These are phyloP conservation scores for Neoboletus magnificus DNA, from an alignment of 768 basidiomycete genomes.

Conservation along the genomic window DNA sequence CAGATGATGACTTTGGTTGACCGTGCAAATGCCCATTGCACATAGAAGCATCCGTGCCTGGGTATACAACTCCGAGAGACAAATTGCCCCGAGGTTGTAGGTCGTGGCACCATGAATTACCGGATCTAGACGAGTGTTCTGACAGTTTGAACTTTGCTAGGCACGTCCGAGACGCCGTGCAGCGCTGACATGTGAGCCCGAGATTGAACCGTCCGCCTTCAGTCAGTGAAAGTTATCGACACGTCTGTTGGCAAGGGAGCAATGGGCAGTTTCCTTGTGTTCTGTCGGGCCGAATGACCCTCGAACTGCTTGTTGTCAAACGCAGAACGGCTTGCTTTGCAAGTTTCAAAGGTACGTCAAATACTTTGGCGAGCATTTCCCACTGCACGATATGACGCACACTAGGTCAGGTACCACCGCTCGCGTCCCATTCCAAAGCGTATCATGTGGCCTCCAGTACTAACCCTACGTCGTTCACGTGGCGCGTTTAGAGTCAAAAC, in stretches of 20 bases:
- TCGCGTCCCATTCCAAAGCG: no score
- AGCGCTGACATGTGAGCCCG: background rate
- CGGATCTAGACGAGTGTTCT: background rate
- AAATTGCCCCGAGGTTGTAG: no score
- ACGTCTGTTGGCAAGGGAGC: background rate
- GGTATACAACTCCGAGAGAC: no score
- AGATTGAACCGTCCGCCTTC: background rate
- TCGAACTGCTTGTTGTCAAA: background rate
- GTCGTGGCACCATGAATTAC: no score
- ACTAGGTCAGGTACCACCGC: background rate
- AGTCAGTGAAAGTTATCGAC: background rate
- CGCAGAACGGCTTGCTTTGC: background rate
- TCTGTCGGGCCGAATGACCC: background rate
- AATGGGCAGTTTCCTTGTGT: background rate
- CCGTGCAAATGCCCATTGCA: no score
- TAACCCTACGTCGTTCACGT: background rate
- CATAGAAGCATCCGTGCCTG: no score
- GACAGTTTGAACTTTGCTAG: background rate
- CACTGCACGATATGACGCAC: background rate
- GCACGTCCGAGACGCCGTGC: background rate
- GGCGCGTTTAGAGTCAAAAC: background rate
- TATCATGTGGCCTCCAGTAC: background rate
- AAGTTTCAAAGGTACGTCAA: background rate
- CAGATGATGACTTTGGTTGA: no score
- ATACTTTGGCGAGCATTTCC: background rate